phyloP scores from a whole-genome alignment of 108 stramenopile genomes.

The Mediolabrus comicus region DNA sequence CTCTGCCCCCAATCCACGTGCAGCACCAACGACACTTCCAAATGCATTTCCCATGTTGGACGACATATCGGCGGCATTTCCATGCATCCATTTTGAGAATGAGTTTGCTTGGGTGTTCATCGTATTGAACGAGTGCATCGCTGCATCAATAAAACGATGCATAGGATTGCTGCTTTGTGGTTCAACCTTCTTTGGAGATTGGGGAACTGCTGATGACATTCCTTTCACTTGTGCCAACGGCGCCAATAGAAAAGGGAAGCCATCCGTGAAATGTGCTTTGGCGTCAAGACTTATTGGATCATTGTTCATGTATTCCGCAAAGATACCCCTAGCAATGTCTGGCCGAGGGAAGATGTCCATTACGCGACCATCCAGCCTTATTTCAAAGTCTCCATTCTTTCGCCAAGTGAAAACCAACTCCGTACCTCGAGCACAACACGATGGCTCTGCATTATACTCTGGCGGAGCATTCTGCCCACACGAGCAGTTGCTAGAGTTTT shows the following conservation, averaged over 20 bases:
- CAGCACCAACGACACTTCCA: constrained; percentile 21
- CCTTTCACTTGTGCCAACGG: constrained; percentile 78
- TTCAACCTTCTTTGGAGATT: constrained; percentile 1
- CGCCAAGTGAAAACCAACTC: constrained; percentile 86
- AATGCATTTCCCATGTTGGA: constrained; percentile 22
- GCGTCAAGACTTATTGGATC: constrained; percentile 81
- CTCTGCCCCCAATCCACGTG: constrained; percentile 30
- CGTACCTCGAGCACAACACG: constrained; percentile 85
- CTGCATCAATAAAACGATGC: constrained; percentile 17
- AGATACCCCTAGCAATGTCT: constrained; percentile 82
- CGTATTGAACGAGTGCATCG: constrained; percentile 29
- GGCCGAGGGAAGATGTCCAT: constrained; percentile 79
- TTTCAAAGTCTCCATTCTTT: constrained; percentile 81
- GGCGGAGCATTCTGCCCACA: constrained; percentile 83
- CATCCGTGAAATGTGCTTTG: constrained; percentile 70
- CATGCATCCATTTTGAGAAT: constrained; percentile 44
- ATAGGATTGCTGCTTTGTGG: constrained; percentile 16
- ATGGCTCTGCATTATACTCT: constrained; percentile 67
- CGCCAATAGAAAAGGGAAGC: constrained; percentile 81
- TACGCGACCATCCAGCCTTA: constrained; percentile 74
- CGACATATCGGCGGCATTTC: constrained; percentile 24
- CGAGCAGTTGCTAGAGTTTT: constrained; percentile 77
- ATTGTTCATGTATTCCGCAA: constrained; percentile 79
- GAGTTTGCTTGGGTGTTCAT: constrained; percentile 22
- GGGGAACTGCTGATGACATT: constrained; percentile 36